Percentiles rank a stretch among this genome's conserved stretches.
These are phyloP conservation scores for Apiospora hydei DNA, from an alignment of 2,329 filamentous ascomycete species.

Conservation along the genomic window DNA sequence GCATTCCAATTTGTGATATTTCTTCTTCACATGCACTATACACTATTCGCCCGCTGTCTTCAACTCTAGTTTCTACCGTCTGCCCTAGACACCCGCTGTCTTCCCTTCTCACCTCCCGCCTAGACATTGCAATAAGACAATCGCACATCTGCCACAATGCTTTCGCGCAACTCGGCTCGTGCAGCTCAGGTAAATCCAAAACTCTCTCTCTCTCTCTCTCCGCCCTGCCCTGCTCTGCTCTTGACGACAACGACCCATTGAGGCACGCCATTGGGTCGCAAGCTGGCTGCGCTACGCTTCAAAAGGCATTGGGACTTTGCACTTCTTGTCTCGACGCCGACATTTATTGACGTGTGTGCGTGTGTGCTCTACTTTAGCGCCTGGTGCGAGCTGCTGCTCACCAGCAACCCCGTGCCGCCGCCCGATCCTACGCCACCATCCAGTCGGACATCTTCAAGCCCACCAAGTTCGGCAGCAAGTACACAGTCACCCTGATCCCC, in stretches of 20 bases:
- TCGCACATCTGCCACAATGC: slow-evolving; percentile 51
- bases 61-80: slow-evolving; percentile 19
- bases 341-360: not conserved
- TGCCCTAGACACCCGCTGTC: not conserved
- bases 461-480: slow-evolving; percentile 98
- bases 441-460: slow-evolving; percentile 98
- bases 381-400: slow-evolving; percentile 54
- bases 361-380: slow-evolving; percentile 15
- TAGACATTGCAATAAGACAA: slow-evolving; percentile 19
- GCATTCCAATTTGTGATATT: slow-evolving; percentile 32
- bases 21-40: slow-evolving; percentile 21
- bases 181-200: slow-evolving; percentile 61
- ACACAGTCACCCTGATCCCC: slow-evolving; percentile 97
- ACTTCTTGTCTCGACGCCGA: not conserved
- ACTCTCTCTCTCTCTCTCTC: slow-evolving; percentile 29
- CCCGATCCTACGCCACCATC: slow-evolving; percentile 77
- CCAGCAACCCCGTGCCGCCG: slow-evolving; percentile 51
- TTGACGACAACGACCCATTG: not conserved
- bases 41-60: slow-evolving; percentile 11
- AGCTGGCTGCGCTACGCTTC: not conserved
- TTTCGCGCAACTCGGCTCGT: slow-evolving; percentile 64
- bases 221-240: too few relatives aligned
- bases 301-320: slow-evolving; percentile 23
- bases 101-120: not conserved
- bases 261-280: not conserved